phyloP scores from a whole-genome alignment of 495 filamentous ascomycete species.

The Articulospora tetracladia region DNA sequence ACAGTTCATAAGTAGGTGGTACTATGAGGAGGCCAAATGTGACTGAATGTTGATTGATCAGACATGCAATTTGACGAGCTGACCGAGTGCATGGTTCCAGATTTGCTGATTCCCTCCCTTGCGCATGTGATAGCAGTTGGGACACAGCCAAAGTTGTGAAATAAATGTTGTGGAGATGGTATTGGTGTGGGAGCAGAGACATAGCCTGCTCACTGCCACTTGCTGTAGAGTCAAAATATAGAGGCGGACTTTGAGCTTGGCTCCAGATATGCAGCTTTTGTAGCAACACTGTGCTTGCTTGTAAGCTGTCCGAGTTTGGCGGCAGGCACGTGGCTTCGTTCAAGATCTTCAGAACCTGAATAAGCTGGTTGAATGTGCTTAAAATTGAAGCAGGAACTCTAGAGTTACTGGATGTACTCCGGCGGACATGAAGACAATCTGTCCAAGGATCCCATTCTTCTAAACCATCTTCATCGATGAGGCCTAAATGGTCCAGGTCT shows the following conservation, averaged over 20 bases:
- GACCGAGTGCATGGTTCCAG: conserved; percentile 43
- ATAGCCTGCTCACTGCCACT: conserved; percentile 41
- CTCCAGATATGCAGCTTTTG: conserved; percentile 20
- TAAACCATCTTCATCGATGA: conserved; percentile 57
- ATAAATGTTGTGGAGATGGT: conserved; percentile 43
- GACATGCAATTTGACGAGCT: conserved; percentile 37
- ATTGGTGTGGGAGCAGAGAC: conserved; percentile 46
- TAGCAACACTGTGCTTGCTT: conserved; percentile 17
- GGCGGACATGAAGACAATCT: conserved; percentile 44
- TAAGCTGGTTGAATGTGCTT: conserved; percentile 60
- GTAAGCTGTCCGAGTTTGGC: conserved; percentile 3
- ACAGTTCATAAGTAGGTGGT: conserved; percentile 39
- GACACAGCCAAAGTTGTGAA: conserved; percentile 42
- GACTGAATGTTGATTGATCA: conserved; percentile 43
- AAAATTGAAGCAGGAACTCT: conserved; percentile 52
- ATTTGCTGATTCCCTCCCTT: conserved; percentile 32
- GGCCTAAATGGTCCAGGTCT: conserved; percentile 40
- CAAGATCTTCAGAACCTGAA: conserved; percentile 41
- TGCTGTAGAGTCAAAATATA: conserved; percentile 36
- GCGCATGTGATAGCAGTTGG: conserved; percentile 36
- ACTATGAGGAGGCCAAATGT: conserved; percentile 44
- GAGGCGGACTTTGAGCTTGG: conserved; percentile 37
- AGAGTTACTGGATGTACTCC: conserved; percentile 28
- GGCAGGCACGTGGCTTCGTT: conserved; percentile 20
- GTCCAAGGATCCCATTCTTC: conserved; percentile 75